Base-by-base conservation (phyloP, 73 alveolate genomes). In the Tetrahymena malaccensis region DNA sequence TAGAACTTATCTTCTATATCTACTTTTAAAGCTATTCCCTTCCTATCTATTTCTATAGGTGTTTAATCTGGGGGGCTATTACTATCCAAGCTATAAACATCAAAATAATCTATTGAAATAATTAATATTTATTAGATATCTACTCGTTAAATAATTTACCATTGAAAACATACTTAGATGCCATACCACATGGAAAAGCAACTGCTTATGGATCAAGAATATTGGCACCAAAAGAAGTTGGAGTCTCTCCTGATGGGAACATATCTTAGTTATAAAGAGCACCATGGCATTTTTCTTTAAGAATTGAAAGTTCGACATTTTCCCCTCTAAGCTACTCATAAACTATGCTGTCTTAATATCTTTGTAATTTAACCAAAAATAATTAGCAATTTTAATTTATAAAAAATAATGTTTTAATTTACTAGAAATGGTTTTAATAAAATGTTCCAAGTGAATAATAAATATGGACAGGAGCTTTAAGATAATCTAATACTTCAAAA, bases 111-210 rank as follows among this genome's bases (percentile, higher is more conserved):
- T 70, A 22, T 12, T 9, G 0, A 19, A 70, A 70, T 7, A 70
- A 3, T 19, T 3, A 31, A 70, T 70, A 19, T 19, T n/a, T n/a
- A n/a, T 27, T 3, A 70, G 12, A n/a, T 11, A 3, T 25, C 37
- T n/a, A 8, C 21, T 22, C 0, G 21, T 35, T 35, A 8, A 12
- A 70, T 70, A 70, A 27, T 5, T 56, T 70, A 70, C 89, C 89
- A 11, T 70, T 31, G 31, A 22, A 70, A 33, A 70, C 89, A n/a
- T 31, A 70, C 31, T 70, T 70, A n/a, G 89, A 70, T 27, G 89
- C 89, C 89, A 70, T 70, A 70, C 89, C 89, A 70, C 89, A 70
- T 27, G 89, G 89, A n/a, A 70, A n/a, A 70, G 89, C 89, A n/a
- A 70, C 43, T 5, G 22, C 35, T 27, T 31, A n/a, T 12, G 34